phyloP scores from a whole-genome alignment of 1,284 basidiomycete genomes.

The Ceraceosorus guamensis region DNA sequence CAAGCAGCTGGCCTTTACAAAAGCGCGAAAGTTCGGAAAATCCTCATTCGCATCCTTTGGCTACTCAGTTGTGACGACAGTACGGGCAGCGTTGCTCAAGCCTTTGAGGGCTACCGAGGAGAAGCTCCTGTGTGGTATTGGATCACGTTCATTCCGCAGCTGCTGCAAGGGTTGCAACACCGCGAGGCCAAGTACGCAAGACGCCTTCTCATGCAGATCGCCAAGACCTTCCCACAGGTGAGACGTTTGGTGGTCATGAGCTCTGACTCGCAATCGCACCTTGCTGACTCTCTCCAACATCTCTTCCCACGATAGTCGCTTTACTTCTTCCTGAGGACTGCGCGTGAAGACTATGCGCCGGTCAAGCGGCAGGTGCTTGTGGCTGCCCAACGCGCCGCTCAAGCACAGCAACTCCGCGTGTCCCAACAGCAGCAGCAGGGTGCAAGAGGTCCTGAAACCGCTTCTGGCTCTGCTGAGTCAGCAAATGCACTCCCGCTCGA shows the following conservation, averaged over 20 bases:
- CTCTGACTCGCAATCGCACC: neutral
- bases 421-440: conserved; percentile 49
- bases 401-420: conserved; percentile 40
- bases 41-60: conserved; percentile 90
- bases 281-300: neutral
- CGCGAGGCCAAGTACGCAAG: conserved; percentile 89
- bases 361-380: conserved; percentile 50
- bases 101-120: conserved; percentile 93
- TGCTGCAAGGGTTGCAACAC: conserved; percentile 82
- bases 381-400: conserved; percentile 43
- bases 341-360: conserved; percentile 66
- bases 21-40: conserved; percentile 82
- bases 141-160: conserved; percentile 94
- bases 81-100: conserved; percentile 66
- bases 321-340: conserved; percentile 89
- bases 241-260: conserved; percentile 49
- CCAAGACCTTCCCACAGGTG: conserved; percentile 80
- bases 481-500: too few species aligned
- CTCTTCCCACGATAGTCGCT: conserved; percentile 60
- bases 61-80: conserved; percentile 87
- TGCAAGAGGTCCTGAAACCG: conserved; percentile 8
- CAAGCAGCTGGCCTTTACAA: conserved; percentile 96
- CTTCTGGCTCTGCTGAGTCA: neutral
- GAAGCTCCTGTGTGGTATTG: conserved; percentile 98
- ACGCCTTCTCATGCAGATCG: conserved; percentile 79